Base-by-base conservation (phyloP, 108 stramenopile species). In the Fistulifera pelliculosa region DNA sequence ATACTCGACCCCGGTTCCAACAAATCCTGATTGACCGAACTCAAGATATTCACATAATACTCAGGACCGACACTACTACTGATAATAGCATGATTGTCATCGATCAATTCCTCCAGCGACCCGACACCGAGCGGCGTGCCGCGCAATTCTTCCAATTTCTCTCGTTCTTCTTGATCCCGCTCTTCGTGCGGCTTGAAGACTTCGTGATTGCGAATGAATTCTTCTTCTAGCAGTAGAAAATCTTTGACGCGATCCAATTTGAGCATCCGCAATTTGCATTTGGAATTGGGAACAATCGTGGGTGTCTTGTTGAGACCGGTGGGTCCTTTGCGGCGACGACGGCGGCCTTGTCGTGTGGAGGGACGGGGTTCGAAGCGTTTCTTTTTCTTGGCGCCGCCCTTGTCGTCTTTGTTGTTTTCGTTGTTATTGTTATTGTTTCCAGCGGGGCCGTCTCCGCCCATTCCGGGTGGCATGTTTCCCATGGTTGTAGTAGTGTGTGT, bases 51-150 rank as follows among this genome's bases (percentile, higher is more conserved):
- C 61, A 99, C 99, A 64, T 98, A 99, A 66, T 97, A 97, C 76
- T 99, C 99, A 26, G 99, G 99, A 11, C 99, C 99, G 39, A 95
- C 89, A 41, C 73, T 76, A 17, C 84, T 83, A 27, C 83, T 82
- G 41, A 99, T 95, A 69, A 99, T 99, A 57, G 96, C 96, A 69
- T 99, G 99, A 66, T 96, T 98, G 74, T 99, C 99, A 68, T 99
- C 99, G 73, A 99, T 98, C 64, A 99, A 81, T 69, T 99, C 99
- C 73, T 99, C 99, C 60, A 99, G 69, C 17, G 82, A 91, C 39
- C 99, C 99, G 16, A 99, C 94, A 14, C 77, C 74, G 57, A 99
- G 75, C 22, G 99, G 99, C 35, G 78, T 78, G 23, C 99, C 99
- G 14, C 99, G 83, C n/a, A 99, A 68, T 55, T 99, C 99, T 58